Percentiles rank a stretch among this genome's conserved stretches.
Conservation (phyloP, 176 grass and related monocot species). For the Neostapfia colusana region DNA sequence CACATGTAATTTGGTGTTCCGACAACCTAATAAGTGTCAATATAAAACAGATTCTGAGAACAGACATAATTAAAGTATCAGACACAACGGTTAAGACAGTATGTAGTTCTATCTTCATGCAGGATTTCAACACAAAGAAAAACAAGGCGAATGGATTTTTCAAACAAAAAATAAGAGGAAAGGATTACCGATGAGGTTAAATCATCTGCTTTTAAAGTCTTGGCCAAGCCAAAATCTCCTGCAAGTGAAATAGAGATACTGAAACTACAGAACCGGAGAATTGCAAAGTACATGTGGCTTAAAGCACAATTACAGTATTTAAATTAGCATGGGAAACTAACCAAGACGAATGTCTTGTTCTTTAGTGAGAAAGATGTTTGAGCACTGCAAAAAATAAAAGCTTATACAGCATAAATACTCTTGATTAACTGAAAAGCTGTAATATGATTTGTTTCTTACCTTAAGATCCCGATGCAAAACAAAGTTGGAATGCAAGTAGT, state of each 20-base stretch:
- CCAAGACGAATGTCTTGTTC: conserved; percentile 95
- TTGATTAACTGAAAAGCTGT: conserved; percentile 1
- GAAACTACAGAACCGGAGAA: conserved; percentile 32
- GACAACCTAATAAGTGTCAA: conserved; percentile 74
- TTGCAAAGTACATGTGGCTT: background rate
- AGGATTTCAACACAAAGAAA: conserved; percentile 16
- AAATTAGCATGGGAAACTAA: conserved; percentile 50
- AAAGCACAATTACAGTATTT: conserved; percentile 9
- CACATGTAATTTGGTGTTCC: conserved; percentile 99
- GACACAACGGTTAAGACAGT: background rate
- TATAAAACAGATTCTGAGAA: conserved; percentile 26
- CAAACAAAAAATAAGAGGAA: background rate
- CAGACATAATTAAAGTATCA: background rate
- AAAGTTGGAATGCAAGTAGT: conserved; percentile 95
- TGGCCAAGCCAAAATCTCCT: conserved; percentile 99
- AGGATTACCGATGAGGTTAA: conserved; percentile 84
- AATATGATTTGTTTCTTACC: conserved; percentile 40
- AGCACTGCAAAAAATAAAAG: conserved; percentile 68
- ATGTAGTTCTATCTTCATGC: background rate
- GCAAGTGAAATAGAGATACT: conserved; percentile 45
- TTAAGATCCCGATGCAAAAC: conserved; percentile 98
- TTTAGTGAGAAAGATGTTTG: conserved; percentile 99
- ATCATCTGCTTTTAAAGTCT: conserved; percentile 95
- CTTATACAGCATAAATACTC: background rate
- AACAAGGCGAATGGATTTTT: background rate